Conservation (phyloP, 768 basidiomycete species). For the Pleurotus sapidus region DNA sequence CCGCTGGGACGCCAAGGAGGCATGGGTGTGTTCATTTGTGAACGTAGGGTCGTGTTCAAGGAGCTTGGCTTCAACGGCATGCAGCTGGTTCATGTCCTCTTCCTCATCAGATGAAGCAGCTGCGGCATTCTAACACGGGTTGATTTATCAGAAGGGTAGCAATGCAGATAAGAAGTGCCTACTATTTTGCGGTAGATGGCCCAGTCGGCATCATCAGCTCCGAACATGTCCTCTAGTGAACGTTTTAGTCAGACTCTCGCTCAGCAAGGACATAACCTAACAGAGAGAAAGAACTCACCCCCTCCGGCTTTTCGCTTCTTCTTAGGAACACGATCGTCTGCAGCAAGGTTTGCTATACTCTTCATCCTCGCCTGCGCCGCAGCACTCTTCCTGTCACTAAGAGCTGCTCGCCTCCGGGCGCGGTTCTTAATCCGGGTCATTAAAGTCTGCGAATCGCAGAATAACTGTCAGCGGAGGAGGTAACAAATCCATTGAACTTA, state of each 20-base stretch:
- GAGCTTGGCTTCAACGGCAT: constrained; percentile 75
- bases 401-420: constrained; percentile 70
- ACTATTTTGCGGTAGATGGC: constrained; percentile 97
- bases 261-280: not conserved
- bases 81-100: constrained; percentile 77
- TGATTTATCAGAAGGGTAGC: too few relatives aligned
- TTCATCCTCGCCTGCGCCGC: constrained; percentile 97
- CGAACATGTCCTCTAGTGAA: constrained; percentile 82
- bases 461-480: not conserved
- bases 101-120: constrained; percentile 84
- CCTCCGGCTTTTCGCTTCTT: constrained; percentile 83
- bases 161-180: constrained; percentile 20
- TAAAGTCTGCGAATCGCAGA: constrained; percentile 58
- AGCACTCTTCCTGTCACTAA: constrained; percentile 90
- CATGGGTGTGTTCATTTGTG: constrained; percentile 77
- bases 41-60: constrained; percentile 85
- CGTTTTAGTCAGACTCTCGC: constrained; percentile 3
- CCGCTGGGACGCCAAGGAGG: constrained; percentile 68
- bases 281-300: constrained; percentile 41
- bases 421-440: constrained; percentile 88
- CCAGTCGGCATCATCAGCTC: constrained; percentile 95
- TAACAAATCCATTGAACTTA: constrained; percentile 20
- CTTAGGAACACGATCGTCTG: constrained; percentile 79
- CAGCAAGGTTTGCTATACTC: constrained; percentile 87
- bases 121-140: constrained; percentile 55